A percentile compares a stretch with the other conserved stretches of the same genome.
Conservation (phyloP, 1,284 basidiomycete genomes). For the Rhodotorula glutinis region DNA sequence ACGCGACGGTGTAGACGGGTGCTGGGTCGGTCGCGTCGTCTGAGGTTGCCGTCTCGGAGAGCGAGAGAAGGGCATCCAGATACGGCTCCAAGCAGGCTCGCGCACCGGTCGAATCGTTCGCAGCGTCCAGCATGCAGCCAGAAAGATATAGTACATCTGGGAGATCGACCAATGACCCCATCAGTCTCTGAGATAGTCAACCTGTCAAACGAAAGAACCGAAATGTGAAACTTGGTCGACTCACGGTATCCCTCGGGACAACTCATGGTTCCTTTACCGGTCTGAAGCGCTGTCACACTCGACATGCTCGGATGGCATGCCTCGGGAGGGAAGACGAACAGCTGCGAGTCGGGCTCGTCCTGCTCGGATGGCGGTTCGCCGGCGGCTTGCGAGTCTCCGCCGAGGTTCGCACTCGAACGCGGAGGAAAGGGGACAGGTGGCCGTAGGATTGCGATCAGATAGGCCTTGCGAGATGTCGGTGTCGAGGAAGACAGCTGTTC, state of each 20-base stretch:
- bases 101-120: neutral
- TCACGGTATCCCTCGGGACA: slow-evolving; percentile 78
- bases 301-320: slow-evolving; percentile 56
- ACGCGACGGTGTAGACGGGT: slow-evolving; percentile 58
- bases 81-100: slow-evolving; percentile 58
- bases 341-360: slow-evolving; percentile 40
- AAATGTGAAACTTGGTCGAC: slow-evolving; percentile 41
- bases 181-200: too few species aligned
- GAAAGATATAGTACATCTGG: slow-evolving; percentile 51
- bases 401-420: slow-evolving; percentile 26
- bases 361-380: slow-evolving; percentile 7
- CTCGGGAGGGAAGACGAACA: slow-evolving; percentile 78
- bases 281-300: slow-evolving; percentile 67
- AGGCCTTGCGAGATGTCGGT: slow-evolving; percentile 51
- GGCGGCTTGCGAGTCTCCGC: slow-evolving; percentile 32
- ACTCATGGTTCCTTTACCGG: slow-evolving; percentile 79
- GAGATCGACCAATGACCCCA: too few species aligned
- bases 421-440: slow-evolving; percentile 51
- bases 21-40: neutral
- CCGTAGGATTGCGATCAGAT: slow-evolving; percentile 68
- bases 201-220: neutral
- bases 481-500: neutral
- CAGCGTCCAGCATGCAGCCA: slow-evolving; percentile 28
- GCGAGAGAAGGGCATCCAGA: slow-evolving; percentile 54
- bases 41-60: neutral